phyloP scores from a whole-genome alignment of 2,329 filamentous ascomycete genomes.

The Tolypocladium pustulatum region DNA sequence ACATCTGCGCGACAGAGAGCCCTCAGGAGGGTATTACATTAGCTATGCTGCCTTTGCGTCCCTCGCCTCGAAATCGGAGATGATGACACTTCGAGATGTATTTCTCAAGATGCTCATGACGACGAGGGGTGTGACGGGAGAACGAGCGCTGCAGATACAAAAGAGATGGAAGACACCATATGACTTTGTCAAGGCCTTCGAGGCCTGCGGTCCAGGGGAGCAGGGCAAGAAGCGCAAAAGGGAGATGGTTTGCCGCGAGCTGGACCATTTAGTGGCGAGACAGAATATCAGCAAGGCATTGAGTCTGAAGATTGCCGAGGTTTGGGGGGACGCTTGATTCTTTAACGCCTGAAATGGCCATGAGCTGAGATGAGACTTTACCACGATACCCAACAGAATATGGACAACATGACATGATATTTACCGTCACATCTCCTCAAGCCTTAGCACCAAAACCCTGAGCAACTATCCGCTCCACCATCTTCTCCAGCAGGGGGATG shows the following conservation, averaged over 20 bases:
- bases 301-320: slow-evolving; percentile 60
- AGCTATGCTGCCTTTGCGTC: slow-evolving; percentile 63
- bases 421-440: slow-evolving; percentile 1
- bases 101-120: slow-evolving; percentile 85
- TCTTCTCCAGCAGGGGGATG: slow-evolving; percentile 54
- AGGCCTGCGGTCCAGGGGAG: slow-evolving; percentile 37
- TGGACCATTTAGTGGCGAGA: slow-evolving; percentile 50
- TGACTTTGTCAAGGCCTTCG: slow-evolving; percentile 60
- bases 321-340: slow-evolving; percentile 51
- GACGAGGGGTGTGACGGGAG: slow-evolving; percentile 61
- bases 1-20: slow-evolving; percentile 44
- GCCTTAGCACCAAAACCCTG: slow-evolving; percentile 34
- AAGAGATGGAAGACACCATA: slow-evolving; percentile 66
- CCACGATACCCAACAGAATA: slow-evolving; percentile 10
- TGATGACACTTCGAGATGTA: slow-evolving; percentile 61
- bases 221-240: slow-evolving; percentile 44
- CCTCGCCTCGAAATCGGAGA: slow-evolving; percentile 64
- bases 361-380: slow-evolving; percentile 1
- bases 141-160: slow-evolving; percentile 72
- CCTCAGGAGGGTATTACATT: slow-evolving; percentile 44
- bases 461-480: slow-evolving; percentile 66
- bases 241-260: slow-evolving; percentile 46
- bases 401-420: background rate
- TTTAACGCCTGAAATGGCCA: background rate
- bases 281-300: slow-evolving; percentile 58